Percentiles rank a stretch among this genome's conserved stretches.
Conservation (phyloP, 164 flowering plant species). For the Dillenia turbinata region DNA sequence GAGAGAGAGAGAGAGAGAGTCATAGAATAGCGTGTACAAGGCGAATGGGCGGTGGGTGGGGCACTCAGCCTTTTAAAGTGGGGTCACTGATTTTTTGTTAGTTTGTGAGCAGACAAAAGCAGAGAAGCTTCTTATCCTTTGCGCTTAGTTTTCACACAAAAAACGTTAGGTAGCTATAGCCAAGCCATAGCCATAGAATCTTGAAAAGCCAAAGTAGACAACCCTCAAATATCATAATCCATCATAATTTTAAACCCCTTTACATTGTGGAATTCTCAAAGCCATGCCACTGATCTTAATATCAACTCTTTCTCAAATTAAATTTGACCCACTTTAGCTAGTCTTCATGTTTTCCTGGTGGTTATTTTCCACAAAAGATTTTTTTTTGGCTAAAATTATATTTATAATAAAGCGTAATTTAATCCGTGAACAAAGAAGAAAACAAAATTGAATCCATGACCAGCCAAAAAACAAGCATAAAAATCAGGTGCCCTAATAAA, state of each 20-base stretch:
- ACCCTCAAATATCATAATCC: not conserved
- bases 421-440: too few species aligned
- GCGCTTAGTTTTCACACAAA: constrained; percentile 39
- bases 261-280: too few species aligned
- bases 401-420: too few species aligned
- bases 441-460: too few species aligned
- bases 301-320: too few species aligned
- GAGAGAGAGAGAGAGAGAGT: not conserved
- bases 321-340: too few species aligned
- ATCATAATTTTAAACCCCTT: too few species aligned
- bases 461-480: too few species aligned
- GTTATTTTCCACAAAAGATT: not conserved
- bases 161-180: not conserved
- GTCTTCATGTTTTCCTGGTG: not conserved
- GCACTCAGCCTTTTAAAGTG: constrained; percentile 37
- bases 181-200: constrained; percentile 26
- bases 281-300: too few species aligned
- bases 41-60: constrained; percentile 32
- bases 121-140: constrained; percentile 49
- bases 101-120: constrained; percentile 65
- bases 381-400: not conserved
- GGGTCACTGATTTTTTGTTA: constrained; percentile 34
- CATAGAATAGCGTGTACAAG: constrained; percentile 28
- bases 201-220: constrained; percentile 27
- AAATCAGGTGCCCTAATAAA: too few species aligned